Evolutionary conservation across 306 rosid genomes (phyloP).

Genomic region (Medicago truncatula): DNA sequence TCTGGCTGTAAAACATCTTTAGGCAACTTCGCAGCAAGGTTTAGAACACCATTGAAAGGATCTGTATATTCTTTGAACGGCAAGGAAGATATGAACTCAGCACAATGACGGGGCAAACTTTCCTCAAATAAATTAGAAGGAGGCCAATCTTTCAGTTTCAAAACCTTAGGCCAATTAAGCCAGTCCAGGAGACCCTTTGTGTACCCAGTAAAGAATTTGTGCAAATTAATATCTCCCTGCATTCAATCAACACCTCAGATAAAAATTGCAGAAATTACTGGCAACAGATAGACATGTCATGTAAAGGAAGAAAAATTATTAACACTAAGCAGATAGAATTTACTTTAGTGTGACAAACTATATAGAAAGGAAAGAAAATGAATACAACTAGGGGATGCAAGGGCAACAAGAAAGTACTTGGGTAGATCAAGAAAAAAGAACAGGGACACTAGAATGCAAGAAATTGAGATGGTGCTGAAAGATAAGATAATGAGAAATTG

Average conservation of each 20-base stretch:
- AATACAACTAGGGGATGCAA: not conserved
- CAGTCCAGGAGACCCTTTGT: no score
- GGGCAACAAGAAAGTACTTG: not conserved
- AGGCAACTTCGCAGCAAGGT: no score
- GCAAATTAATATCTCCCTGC: not conserved
- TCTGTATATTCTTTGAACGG: no score
- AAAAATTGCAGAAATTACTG: not conserved
- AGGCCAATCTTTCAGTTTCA: no score
- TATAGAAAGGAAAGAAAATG: no score
- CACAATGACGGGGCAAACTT: no score
- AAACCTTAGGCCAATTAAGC: no score
- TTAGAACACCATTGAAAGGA: no score
- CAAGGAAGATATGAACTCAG: no score
- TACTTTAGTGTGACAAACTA: not conserved
- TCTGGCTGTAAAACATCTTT: no score
- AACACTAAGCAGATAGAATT: slow-evolving; percentile 18
- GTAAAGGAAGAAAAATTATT: not conserved
- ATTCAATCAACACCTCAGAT: not conserved
- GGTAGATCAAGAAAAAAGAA: not conserved
- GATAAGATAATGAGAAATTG: not conserved
- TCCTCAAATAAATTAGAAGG: no score
- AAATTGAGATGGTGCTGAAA: not conserved
- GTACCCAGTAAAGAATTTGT: not conserved
- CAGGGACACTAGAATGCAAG: not conserved
- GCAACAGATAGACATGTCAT: not conserved